Evolutionary conservation across 2,329 filamentous ascomycete species (phyloP).

Genomic region (Calonectria ilicicola): DNA sequence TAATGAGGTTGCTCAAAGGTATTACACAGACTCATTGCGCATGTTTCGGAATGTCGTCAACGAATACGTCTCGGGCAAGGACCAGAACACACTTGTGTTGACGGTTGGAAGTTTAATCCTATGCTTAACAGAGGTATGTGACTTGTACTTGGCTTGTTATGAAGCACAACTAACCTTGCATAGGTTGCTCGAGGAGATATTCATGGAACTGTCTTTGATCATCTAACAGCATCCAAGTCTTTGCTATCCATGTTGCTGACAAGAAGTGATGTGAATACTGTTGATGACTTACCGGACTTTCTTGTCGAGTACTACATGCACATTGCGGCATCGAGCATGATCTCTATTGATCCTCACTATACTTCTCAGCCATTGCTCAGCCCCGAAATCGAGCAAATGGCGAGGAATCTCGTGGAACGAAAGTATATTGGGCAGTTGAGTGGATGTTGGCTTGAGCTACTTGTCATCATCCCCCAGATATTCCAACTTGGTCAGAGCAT

Average conservation of each 20-base stretch:
- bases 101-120: conserved; percentile 59
- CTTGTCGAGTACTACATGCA: conserved; percentile 63
- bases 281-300: conserved; percentile 55
- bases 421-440: conserved; percentile 52
- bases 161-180: conserved; percentile 21
- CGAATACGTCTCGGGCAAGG: conserved; percentile 49
- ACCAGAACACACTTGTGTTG: conserved; percentile 52
- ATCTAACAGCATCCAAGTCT: conserved; percentile 57
- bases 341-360: conserved; percentile 53
- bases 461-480: conserved; percentile 52
- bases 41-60: conserved; percentile 51
- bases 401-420: conserved; percentile 42
- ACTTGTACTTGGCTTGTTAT: not conserved
- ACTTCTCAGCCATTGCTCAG: conserved; percentile 46
- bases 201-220: conserved; percentile 59
- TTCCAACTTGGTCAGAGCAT: conserved; percentile 58
- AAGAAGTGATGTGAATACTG: conserved; percentile 46
- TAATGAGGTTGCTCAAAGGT: conserved; percentile 48
- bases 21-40: conserved; percentile 51
- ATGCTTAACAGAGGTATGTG: conserved; percentile 58
- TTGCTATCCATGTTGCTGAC: conserved; percentile 53
- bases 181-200: conserved; percentile 57
- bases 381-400: conserved; percentile 45
- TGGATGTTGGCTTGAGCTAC: conserved; percentile 54
- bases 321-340: conserved; percentile 59